A percentile compares a stretch with the other conserved stretches of the same genome.
These are phyloP conservation scores for Salix udensis DNA, from an alignment of 345 rosid genomes.

Conservation along the genomic window DNA sequence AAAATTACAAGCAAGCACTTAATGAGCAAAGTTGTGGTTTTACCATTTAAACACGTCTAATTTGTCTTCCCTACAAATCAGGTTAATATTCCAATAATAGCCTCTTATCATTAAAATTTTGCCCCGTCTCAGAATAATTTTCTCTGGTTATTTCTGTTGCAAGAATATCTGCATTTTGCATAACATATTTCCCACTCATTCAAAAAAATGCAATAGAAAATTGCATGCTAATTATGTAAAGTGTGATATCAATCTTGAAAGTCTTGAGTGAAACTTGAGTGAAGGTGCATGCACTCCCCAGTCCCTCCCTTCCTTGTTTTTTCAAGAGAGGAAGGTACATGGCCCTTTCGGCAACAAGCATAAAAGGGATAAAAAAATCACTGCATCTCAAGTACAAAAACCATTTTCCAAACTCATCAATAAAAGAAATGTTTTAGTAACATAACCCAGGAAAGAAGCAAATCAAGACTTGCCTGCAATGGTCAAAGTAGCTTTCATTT, in stretches of 20 bases:
- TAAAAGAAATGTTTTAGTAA: neutral
- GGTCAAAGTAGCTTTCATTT: slow-evolving; percentile 53
- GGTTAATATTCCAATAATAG: neutral
- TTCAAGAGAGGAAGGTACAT: slow-evolving; percentile 31
- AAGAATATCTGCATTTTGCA: too few relatives aligned
- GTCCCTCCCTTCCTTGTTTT: slow-evolving; percentile 41
- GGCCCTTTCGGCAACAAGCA: too few relatives aligned
- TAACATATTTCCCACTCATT: neutral
- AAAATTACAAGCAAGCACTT: neutral
- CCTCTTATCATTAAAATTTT: neutral
- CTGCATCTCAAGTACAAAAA: neutral
- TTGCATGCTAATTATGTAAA: too few relatives aligned
- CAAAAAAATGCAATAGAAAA: neutral
- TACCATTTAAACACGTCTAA: neutral
- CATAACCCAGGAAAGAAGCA: neutral
- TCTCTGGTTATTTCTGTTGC: too few relatives aligned
- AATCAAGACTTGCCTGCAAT: slow-evolving; percentile 55
- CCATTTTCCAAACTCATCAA: neutral
- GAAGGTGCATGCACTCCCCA: neutral
- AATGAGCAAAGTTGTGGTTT: neutral
- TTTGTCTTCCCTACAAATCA: neutral
- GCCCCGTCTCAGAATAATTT: neutral
- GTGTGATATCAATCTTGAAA: neutral
- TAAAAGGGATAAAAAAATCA: neutral
- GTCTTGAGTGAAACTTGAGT: neutral